These are phyloP conservation scores for Dendrothele bispora DNA, from an alignment of 768 basidiomycete species.

Conservation along the genomic window DNA sequence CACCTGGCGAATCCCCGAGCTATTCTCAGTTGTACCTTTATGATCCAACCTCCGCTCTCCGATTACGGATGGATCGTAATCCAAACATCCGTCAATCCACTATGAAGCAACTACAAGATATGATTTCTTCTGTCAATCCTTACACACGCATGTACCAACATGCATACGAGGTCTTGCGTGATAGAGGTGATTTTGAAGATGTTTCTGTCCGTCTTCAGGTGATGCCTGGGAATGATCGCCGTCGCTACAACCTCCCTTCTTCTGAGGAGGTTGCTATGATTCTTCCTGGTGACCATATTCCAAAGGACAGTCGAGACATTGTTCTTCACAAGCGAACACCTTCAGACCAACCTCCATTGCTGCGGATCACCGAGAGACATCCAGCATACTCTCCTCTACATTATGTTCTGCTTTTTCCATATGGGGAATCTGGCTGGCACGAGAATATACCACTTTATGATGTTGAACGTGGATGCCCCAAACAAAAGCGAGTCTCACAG, in stretches of 20 bases:
- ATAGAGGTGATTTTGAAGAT: neutral
- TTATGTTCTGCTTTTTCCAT: constrained; percentile 33
- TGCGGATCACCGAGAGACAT: constrained; percentile 32
- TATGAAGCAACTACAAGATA: constrained; percentile 13
- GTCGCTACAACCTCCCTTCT: constrained; percentile 45
- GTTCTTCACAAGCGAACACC: constrained; percentile 21
- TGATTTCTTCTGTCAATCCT: constrained; percentile 2
- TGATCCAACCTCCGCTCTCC: constrained; percentile 23
- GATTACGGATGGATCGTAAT: constrained; percentile 1
- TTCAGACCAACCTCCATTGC: constrained; percentile 18
- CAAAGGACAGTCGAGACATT: constrained; percentile 29
- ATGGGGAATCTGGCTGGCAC: constrained; percentile 39
- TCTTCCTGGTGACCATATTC: constrained; percentile 29
- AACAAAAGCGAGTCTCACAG: constrained; percentile 22
- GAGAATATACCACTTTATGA: constrained; percentile 9
- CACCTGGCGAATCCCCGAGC: constrained; percentile 7
- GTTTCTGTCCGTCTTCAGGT: constrained; percentile 7
- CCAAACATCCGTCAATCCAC: constrained; percentile 10
- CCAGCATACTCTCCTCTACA: constrained; percentile 30
- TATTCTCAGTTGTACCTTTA: constrained; percentile 35
- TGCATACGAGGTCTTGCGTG: constrained; percentile 18
- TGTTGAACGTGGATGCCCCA: neutral
- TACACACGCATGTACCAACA: constrained; percentile 16
- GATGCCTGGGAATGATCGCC: constrained; percentile 22
- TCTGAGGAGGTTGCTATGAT: constrained; percentile 43